Conservation (phyloP, 2,329 filamentous ascomycete species). For the Mariannaea elegans region DNA sequence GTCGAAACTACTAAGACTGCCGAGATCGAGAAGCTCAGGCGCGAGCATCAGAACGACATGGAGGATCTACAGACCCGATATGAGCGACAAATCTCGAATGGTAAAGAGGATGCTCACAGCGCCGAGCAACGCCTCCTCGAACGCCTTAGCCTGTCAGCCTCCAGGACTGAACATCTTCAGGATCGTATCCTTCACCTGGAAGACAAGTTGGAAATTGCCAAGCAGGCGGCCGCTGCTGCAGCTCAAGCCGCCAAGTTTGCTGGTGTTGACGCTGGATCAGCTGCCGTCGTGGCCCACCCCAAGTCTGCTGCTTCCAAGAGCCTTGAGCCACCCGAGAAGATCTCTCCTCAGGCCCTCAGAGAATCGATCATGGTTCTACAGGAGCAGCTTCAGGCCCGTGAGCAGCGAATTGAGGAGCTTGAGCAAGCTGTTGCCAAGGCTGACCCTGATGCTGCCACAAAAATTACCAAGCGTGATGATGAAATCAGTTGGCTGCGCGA, state of each 20-base stretch:
- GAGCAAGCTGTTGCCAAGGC: constrained; percentile 74
- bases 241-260: constrained; percentile 75
- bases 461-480: constrained; percentile 90
- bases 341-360: constrained; percentile 91
- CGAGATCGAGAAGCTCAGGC: constrained; percentile 58
- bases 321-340: constrained; percentile 76
- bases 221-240: constrained; percentile 85
- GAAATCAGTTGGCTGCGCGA: constrained; percentile 97
- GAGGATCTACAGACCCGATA: constrained; percentile 82
- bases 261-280: constrained; percentile 51
- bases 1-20: constrained; percentile 74
- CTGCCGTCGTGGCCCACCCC: constrained; percentile 34
- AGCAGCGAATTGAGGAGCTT: constrained; percentile 87
- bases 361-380: constrained; percentile 97
- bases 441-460: constrained; percentile 80
- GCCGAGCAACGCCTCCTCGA: constrained; percentile 83
- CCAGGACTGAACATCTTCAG: constrained; percentile 85
- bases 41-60: constrained; percentile 72
- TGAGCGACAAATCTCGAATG: constrained; percentile 76
- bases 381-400: constrained; percentile 94
- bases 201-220: constrained; percentile 90
- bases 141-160: constrained; percentile 81
- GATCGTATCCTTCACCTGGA: constrained; percentile 87
- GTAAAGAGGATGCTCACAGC: constrained; percentile 82
- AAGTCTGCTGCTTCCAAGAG: constrained; percentile 43